Evolutionary conservation across 176 grass and related monocot genomes (phyloP).

Genomic region (Saccharum officinarum): DNA sequence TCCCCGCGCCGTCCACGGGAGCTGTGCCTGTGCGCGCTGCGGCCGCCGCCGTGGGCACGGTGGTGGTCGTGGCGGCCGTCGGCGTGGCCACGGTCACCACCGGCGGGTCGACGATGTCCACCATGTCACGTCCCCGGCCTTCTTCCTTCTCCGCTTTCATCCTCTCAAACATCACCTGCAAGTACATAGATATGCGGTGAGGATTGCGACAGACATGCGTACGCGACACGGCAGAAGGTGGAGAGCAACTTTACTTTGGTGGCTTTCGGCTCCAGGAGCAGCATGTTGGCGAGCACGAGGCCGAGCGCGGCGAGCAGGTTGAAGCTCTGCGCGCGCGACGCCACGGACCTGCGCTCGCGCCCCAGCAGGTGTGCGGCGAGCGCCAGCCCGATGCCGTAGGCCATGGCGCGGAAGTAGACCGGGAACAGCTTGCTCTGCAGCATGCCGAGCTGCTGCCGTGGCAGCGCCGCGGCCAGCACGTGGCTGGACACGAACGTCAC

Average conservation of each 20-base stretch:
- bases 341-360: slow-evolving; percentile 33
- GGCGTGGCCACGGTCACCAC: not conserved
- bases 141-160: slow-evolving; percentile 93
- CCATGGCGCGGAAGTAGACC: slow-evolving; percentile 76
- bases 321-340: slow-evolving; percentile 54
- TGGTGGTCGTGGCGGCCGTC: not conserved
- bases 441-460: slow-evolving; percentile 72
- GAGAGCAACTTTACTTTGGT: slow-evolving; percentile 48
- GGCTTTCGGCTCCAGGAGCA: slow-evolving; percentile 69
- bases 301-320: slow-evolving; percentile 57
- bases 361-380: slow-evolving; percentile 54
- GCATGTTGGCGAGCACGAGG: slow-evolving; percentile 64
- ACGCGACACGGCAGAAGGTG: no score
- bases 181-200: no score
- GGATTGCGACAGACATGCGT: no score
- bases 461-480: slow-evolving; percentile 56
- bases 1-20: not conserved
- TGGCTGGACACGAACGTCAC: slow-evolving; percentile 88
- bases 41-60: not conserved
- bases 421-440: slow-evolving; percentile 94
- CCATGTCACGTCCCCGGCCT: slow-evolving; percentile 71
- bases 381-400: slow-evolving; percentile 49
- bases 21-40: not conserved
- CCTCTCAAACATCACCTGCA: slow-evolving; percentile 79
- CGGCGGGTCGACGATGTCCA: slow-evolving; percentile 44